Conservation (phyloP, 106 monocot species). For the Allium fistulosum region DNA sequence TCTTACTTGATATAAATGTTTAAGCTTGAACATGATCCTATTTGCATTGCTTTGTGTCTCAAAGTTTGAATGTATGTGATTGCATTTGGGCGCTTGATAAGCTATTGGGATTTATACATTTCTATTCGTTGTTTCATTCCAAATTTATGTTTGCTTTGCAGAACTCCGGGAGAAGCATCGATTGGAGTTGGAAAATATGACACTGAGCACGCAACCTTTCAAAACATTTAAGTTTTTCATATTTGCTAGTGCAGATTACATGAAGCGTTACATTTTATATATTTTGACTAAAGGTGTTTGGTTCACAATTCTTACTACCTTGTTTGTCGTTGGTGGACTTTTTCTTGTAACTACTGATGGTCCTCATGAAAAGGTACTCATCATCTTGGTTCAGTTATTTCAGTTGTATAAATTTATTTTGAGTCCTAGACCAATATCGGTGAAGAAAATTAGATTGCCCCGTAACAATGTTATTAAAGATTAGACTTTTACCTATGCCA, state of each 20-base stretch:
- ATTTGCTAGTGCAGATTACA: constrained; percentile 36
- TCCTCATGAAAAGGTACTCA: constrained; percentile 66
- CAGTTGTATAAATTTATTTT: no score
- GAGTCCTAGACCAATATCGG: no score
- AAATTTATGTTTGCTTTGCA: constrained; percentile 23
- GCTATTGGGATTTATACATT: not conserved
- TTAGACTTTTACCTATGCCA: no score
- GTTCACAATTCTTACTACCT: constrained; percentile 27
- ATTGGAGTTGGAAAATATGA: constrained; percentile 56
- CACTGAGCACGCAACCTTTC: constrained; percentile 64
- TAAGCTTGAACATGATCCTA: no score
- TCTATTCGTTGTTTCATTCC: not conserved
- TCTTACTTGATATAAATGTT: not conserved
- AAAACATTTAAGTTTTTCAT: constrained; percentile 54
- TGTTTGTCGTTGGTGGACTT: constrained; percentile 21
- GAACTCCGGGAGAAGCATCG: constrained; percentile 52
- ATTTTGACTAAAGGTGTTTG: constrained; percentile 31
- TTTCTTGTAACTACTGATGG: constrained; percentile 48
- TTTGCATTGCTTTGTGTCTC: no score
- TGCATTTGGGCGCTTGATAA: no score
- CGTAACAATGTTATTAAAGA: no score
- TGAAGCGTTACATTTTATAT: constrained; percentile 47
- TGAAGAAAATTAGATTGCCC: no score
- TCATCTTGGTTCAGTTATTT: not conserved
- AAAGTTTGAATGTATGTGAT: no score